Evolutionary conservation across 495 filamentous ascomycete species (phyloP).

Genomic region (Hypoxylon intermedium): DNA sequence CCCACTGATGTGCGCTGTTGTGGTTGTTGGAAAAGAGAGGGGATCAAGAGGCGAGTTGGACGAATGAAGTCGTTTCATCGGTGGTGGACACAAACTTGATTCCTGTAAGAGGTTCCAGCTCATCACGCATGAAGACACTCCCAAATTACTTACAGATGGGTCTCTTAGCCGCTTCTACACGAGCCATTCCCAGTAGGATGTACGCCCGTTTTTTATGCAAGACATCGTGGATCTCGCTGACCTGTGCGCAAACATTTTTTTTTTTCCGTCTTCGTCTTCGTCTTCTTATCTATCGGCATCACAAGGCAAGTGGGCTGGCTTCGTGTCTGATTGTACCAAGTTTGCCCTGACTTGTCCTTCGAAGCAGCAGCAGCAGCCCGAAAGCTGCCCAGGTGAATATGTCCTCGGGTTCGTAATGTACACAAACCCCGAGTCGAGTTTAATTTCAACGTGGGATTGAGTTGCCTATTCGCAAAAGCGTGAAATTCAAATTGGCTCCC

Average conservation of each 20-base stretch:
- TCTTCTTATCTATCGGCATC: slow-evolving; percentile 1
- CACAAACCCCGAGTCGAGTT: neutral
- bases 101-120: slow-evolving; percentile 40
- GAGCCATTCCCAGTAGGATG: slow-evolving; percentile 25
- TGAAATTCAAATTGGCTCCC: slow-evolving; percentile 22
- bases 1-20: neutral
- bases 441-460: neutral
- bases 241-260: slow-evolving; percentile 9
- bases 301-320: no score
- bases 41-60: slow-evolving; percentile 7
- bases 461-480: slow-evolving; percentile 1
- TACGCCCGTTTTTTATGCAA: slow-evolving; percentile 34
- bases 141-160: slow-evolving; percentile 33
- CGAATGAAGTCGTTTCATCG: slow-evolving; percentile 2
- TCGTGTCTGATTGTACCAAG: no score
- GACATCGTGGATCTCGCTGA: slow-evolving; percentile 33
- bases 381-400: neutral
- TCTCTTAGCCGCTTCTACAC: slow-evolving; percentile 18
- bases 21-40: neutral
- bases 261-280: neutral
- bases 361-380: neutral
- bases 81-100: slow-evolving; percentile 11
- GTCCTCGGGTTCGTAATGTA: neutral
- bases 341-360: neutral
- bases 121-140: slow-evolving; percentile 50